Evolutionary conservation across 331 rosid species (phyloP).

Genomic region (Malus hybrid): DNA sequence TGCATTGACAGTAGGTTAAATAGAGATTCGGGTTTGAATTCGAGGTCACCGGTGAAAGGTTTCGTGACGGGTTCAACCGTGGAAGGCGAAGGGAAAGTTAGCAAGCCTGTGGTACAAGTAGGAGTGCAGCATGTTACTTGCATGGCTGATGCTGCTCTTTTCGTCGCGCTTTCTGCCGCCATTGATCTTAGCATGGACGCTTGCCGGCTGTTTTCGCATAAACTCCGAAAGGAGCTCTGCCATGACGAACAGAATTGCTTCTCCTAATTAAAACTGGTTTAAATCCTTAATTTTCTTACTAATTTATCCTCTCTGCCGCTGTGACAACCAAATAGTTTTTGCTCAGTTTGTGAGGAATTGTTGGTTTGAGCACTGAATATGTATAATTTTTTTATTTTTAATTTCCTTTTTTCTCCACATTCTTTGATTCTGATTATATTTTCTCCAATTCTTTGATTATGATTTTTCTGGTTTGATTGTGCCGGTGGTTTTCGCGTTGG

Average conservation of each 20-base stretch:
- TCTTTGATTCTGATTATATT: not conserved
- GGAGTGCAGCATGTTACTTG: conserved; percentile 81
- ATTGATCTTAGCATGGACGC: conserved; percentile 98
- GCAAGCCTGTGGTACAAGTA: conserved; percentile 76
- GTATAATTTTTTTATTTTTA: not conserved
- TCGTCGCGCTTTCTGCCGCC: conserved; percentile 82
- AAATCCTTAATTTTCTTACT: not conserved
- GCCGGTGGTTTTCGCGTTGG: not conserved
- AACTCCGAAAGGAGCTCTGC: conserved; percentile 83
- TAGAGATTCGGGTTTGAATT: conserved; percentile 35
- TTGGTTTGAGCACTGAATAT: conserved; percentile 23
- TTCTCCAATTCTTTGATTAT: not conserved
- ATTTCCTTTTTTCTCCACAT: not conserved
- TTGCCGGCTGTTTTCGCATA: conserved; percentile 67
- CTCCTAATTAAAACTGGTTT: conserved; percentile 7
- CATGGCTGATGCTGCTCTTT: conserved; percentile 91
- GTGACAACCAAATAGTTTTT: conserved; percentile 33
- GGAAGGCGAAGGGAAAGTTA: conserved; percentile 77
- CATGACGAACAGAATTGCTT: conserved; percentile 46
- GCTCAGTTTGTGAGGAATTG: not conserved
- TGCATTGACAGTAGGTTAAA: conserved; percentile 53
- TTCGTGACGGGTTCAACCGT: conserved; percentile 84
- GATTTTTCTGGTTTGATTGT: not conserved
- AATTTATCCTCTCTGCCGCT: conserved; percentile 16
- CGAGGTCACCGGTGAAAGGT: conserved; percentile 49